Conservation (phyloP, 306 rosid genomes). For the Sophora flavescens region DNA sequence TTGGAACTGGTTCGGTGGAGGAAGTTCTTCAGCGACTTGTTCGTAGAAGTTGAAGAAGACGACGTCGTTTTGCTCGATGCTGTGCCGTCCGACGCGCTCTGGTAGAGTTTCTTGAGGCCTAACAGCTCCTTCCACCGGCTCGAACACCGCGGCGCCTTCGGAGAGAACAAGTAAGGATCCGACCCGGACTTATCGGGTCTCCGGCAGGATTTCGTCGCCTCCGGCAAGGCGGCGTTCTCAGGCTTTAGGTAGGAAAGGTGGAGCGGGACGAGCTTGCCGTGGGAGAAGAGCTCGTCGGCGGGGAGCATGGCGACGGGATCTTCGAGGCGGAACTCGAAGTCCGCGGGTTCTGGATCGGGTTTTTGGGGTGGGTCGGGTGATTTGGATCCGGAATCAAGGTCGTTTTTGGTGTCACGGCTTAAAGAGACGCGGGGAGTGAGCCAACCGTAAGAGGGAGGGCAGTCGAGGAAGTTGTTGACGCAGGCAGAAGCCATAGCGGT, state of each 20-base stretch:
- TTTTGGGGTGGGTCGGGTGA: slow-evolving; percentile 9
- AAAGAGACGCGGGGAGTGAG: slow-evolving; percentile 67
- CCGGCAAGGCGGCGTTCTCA: slow-evolving; percentile 37
- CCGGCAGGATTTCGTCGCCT: slow-evolving; percentile 48
- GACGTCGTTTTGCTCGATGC: slow-evolving; percentile 48
- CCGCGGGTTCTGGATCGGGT: slow-evolving; percentile 66
- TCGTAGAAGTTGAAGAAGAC: background rate
- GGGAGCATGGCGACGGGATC: slow-evolving; percentile 88
- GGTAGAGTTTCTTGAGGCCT: slow-evolving; percentile 78
- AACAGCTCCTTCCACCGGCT: slow-evolving; percentile 91
- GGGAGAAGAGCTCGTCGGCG: slow-evolving; percentile 90
- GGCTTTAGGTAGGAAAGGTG: slow-evolving; percentile 57
- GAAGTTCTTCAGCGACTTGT: slow-evolving; percentile 67
- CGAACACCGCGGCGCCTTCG: slow-evolving; percentile 97
- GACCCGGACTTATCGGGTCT: slow-evolving; percentile 44
- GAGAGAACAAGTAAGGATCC: slow-evolving; percentile 80
- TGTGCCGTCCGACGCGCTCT: slow-evolving; percentile 39
- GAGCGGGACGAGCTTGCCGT: slow-evolving; percentile 89
- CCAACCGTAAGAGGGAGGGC: slow-evolving; percentile 74
- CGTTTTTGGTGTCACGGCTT: slow-evolving; percentile 45
- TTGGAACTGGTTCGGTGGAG: slow-evolving; percentile 66
- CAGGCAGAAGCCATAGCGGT: slow-evolving; percentile 89
- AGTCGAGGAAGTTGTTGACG: slow-evolving; percentile 74
- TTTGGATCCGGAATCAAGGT: slow-evolving; percentile 18
- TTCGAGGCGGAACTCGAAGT: slow-evolving; percentile 90